Conservation (phyloP, 129 eudicot species). For the Tanacetum coccineum region DNA sequence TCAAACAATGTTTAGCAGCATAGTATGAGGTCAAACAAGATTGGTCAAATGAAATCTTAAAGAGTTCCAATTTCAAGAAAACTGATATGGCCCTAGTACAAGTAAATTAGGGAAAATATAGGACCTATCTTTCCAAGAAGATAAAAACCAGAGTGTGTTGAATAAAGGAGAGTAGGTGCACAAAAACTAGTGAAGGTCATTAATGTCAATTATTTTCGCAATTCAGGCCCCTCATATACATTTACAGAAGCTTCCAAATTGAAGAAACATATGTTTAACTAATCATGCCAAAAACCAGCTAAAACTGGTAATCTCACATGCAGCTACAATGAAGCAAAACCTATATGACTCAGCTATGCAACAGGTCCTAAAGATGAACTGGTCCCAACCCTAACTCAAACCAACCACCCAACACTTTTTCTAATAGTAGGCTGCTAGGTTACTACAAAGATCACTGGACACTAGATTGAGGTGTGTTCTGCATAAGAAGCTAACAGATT, state of each 20-base stretch:
- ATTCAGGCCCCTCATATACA: slow-evolving; percentile 20
- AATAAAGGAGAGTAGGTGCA: slow-evolving; percentile 5
- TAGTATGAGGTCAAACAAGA: background rate
- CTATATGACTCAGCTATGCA: slow-evolving; percentile 17
- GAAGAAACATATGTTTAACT: slow-evolving; percentile 20
- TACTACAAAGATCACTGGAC: slow-evolving; percentile 7
- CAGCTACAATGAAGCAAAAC: slow-evolving; percentile 24
- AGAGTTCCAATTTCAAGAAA: slow-evolving; percentile 15
- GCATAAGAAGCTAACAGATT: slow-evolving; percentile 9
- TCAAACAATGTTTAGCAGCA: slow-evolving; percentile 4
- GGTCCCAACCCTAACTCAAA: slow-evolving; percentile 6
- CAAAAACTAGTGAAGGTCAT: slow-evolving; percentile 23
- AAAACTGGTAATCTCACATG: slow-evolving; percentile 30
- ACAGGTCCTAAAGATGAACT: slow-evolving; percentile 13
- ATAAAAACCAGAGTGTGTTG: slow-evolving; percentile 7
- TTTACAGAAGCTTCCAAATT: slow-evolving; percentile 29
- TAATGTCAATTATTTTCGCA: slow-evolving; percentile 32
- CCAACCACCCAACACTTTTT: background rate
- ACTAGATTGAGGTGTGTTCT: background rate
- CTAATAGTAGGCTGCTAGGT: background rate
- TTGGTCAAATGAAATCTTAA: slow-evolving; percentile 6
- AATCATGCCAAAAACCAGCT: slow-evolving; percentile 33
- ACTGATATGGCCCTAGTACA: background rate
- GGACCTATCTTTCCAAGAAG: slow-evolving; percentile 19
- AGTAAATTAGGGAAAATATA: slow-evolving; percentile 16